Percentiles rank a stretch among this genome's conserved stretches.
Conservation (phyloP, 139 green algal genomes). For the Chlamydomonas sp. region DNA sequence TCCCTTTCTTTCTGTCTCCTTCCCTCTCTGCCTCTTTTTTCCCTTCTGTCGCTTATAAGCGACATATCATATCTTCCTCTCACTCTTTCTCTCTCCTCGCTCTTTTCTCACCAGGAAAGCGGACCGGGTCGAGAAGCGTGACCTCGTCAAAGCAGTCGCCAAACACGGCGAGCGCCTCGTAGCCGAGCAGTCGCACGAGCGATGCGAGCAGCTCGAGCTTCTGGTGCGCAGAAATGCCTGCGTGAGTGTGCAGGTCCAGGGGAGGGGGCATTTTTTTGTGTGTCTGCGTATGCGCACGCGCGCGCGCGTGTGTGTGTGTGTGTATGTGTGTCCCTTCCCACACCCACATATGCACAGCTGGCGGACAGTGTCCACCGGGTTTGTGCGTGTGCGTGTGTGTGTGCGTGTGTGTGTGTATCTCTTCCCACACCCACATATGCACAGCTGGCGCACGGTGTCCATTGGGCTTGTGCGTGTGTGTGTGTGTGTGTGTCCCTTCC, state of each 20-base stretch:
- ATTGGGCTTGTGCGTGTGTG: too few relatives aligned
- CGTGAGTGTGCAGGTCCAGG: too few relatives aligned
- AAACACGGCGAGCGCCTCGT: constrained; percentile 75
- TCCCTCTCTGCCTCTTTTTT: too few relatives aligned
- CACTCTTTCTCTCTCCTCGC: too few relatives aligned
- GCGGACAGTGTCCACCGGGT: not conserved
- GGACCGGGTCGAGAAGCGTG: constrained; percentile 78
- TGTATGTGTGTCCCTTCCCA: not conserved
- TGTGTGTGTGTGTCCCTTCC: too few relatives aligned
- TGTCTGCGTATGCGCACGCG: too few relatives aligned
- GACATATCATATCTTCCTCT: too few relatives aligned
- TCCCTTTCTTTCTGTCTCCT: too few relatives aligned
- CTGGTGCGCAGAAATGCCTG: constrained; percentile 68
- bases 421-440: not conserved
- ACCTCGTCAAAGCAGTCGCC: constrained; percentile 90
- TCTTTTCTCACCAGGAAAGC: constrained; percentile 46
- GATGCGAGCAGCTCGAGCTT: constrained; percentile 76
- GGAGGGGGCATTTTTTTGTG: too few relatives aligned
- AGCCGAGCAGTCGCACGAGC: constrained; percentile 68
- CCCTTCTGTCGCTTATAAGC: too few relatives aligned
- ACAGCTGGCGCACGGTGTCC: too few relatives aligned
- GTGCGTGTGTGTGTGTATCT: not conserved
- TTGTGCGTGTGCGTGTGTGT: not conserved
- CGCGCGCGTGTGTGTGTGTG: not conserved
- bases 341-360: not conserved